Conservation (phyloP, 805 yeast species). For the Jamesozyma gamospora region DNA sequence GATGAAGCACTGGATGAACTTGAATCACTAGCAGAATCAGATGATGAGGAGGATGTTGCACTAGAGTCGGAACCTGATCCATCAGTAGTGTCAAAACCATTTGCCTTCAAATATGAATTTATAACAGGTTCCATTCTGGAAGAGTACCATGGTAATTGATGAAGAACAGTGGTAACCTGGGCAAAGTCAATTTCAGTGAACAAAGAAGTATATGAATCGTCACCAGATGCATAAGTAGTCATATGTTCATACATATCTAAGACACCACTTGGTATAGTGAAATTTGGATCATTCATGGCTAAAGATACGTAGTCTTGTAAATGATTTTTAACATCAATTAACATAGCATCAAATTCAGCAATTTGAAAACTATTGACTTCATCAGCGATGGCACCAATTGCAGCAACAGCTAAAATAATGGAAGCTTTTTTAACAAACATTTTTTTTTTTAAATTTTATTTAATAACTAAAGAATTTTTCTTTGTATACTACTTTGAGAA, state of each 20-base stretch:
- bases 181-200: slow-evolving; percentile 19
- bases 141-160: slow-evolving; percentile 29
- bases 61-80: background rate
- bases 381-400: slow-evolving; percentile 7
- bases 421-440: slow-evolving; percentile 1
- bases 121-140: slow-evolving; percentile 16
- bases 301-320: slow-evolving; percentile 8
- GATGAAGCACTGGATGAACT: slow-evolving; percentile 2
- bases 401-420: slow-evolving; percentile 5
- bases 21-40: slow-evolving; percentile 3
- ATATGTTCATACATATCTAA: slow-evolving; percentile 21
- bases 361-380: slow-evolving; percentile 2
- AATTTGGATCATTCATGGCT: slow-evolving; percentile 6
- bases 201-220: slow-evolving; percentile 28
- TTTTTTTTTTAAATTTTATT: too few species aligned
- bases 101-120: slow-evolving; percentile 1
- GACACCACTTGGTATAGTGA: slow-evolving; percentile 24
- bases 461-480: too few species aligned
- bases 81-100: slow-evolving; percentile 1
- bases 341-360: slow-evolving; percentile 9
- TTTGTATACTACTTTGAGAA: too few species aligned
- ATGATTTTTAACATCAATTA: slow-evolving; percentile 10
- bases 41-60: slow-evolving; percentile 4
- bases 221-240: slow-evolving; percentile 22
- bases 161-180: slow-evolving; percentile 20